phyloP scores from a whole-genome alignment of 306 rosid species.

The Prunus mira region DNA sequence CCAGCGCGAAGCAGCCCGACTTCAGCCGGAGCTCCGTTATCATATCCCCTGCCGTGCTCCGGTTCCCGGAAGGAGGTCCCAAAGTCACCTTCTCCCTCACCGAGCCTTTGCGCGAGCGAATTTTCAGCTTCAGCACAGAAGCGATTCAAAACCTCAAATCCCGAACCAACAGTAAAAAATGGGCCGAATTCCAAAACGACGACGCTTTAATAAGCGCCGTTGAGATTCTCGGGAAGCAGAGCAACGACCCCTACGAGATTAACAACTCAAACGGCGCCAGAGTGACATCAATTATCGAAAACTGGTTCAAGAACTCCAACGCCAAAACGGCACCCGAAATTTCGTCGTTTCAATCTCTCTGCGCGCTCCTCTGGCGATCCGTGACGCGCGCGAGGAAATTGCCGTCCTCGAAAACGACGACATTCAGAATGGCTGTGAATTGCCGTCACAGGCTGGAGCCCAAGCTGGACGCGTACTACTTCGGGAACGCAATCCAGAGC shows the following conservation, averaged over 20 bases:
- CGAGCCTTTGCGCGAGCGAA: conserved; percentile 56
- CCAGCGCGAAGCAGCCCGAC: conserved; percentile 39
- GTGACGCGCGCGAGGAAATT: conserved; percentile 84
- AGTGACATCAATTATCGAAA: conserved; percentile 33
- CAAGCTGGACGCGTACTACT: conserved; percentile 58
- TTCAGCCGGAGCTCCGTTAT: conserved; percentile 52
- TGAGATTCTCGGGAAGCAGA: conserved; percentile 53
- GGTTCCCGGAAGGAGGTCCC: conserved; percentile 67
- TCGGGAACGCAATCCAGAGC: conserved; percentile 94
- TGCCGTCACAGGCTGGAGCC: conserved; percentile 69
- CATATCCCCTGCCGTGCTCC: conserved; percentile 57
- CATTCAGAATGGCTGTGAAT: conserved; percentile 91
- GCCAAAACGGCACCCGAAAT: conserved; percentile 31
- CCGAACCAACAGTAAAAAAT: conserved; percentile 16
- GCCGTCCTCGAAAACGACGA: conserved; percentile 46
- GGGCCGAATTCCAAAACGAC: conserved; percentile 8
- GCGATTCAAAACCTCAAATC: conserved; percentile 59
- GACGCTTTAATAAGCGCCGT: conserved; percentile 1
- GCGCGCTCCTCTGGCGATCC: conserved; percentile 75
- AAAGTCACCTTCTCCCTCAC: conserved; percentile 55
- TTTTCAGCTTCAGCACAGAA: conserved; percentile 77
- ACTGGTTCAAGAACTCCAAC: conserved; percentile 34
- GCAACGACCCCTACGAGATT: conserved; percentile 39
- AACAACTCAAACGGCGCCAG: conserved; percentile 28
- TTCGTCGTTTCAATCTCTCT: conserved; percentile 78